Percentiles rank a stretch among this genome's conserved stretches.
Evolutionary conservation across 2,329 filamentous ascomycete species (phyloP).

Genomic region (Ceratocystis ficicola): DNA sequence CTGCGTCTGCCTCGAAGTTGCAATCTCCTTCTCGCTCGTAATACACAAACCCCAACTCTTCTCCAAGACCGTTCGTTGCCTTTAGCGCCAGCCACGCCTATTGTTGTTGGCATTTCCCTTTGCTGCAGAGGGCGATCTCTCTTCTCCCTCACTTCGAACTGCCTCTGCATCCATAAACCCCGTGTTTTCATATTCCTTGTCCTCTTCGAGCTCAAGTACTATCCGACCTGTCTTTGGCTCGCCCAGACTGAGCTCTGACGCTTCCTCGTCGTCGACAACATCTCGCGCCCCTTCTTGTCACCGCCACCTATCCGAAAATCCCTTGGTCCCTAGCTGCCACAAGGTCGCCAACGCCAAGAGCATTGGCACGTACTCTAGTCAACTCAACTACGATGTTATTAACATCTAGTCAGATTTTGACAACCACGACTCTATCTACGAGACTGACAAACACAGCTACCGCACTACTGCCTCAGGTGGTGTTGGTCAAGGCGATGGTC

Average conservation of each 20-base stretch:
- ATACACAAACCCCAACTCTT: slow-evolving; percentile 18
- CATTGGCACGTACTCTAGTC: slow-evolving; percentile 45
- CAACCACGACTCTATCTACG: slow-evolving; percentile 52
- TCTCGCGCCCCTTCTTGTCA: slow-evolving; percentile 18
- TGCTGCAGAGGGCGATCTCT: background rate
- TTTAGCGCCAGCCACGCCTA: slow-evolving; percentile 17
- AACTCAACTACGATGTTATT: slow-evolving; percentile 49
- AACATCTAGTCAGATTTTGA: slow-evolving; percentile 60
- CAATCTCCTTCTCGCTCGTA: slow-evolving; percentile 8
- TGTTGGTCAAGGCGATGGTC: slow-evolving; percentile 48
- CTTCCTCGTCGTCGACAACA: slow-evolving; percentile 16
- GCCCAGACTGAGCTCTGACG: slow-evolving; percentile 18
- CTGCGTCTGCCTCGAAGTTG: slow-evolving; percentile 15
- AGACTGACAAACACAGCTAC: slow-evolving; percentile 45
- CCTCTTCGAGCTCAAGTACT: slow-evolving; percentile 19
- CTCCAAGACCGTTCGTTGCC: slow-evolving; percentile 16
- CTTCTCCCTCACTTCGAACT: slow-evolving; percentile 19
- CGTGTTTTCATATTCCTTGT: slow-evolving; percentile 19
- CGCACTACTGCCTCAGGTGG: slow-evolving; percentile 54
- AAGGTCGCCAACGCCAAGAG: slow-evolving; percentile 44
- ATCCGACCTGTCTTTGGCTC: slow-evolving; percentile 21
- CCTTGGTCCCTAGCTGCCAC: slow-evolving; percentile 28
- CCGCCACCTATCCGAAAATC: slow-evolving; percentile 18
- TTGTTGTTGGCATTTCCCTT: slow-evolving; percentile 15
- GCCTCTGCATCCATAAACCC: slow-evolving; percentile 20